Percentiles rank a stretch among this genome's conserved stretches.
These are phyloP conservation scores for Myxozyma udenii DNA, from an alignment of 805 yeast genomes.

Conservation along the genomic window DNA sequence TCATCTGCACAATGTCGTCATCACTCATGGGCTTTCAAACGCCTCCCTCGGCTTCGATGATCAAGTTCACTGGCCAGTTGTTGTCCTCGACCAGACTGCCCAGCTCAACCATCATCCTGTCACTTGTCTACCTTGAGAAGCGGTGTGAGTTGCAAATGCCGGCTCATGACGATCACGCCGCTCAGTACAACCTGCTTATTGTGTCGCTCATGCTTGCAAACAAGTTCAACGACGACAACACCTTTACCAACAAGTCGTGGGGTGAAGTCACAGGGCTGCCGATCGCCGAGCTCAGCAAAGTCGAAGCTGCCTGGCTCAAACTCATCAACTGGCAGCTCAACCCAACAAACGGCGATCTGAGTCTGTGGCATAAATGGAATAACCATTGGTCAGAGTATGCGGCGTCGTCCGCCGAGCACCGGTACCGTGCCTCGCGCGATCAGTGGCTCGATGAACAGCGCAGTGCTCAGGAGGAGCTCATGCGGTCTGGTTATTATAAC, in stretches of 20 bases:
- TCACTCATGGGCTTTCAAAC: conserved; percentile 44
- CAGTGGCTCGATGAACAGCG: no score
- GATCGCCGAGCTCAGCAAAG: conserved; percentile 54
- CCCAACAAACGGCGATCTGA: conserved; percentile 38
- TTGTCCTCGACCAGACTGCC: conserved; percentile 86
- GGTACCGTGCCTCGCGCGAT: no score
- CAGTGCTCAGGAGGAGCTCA: no score
- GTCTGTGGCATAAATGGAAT: conserved; percentile 39
- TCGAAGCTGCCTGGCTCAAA: conserved; percentile 70
- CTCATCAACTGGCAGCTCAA: conserved; percentile 60
- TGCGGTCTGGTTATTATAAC: neutral
- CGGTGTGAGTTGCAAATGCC: conserved; percentile 40
- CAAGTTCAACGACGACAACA: conserved; percentile 93
- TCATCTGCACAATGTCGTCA: conserved; percentile 68
- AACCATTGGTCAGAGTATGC: conserved; percentile 22
- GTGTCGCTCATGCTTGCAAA: conserved; percentile 79
- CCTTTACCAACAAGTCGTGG: conserved; percentile 94
- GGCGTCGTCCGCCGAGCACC: no score
- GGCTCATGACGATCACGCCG: conserved; percentile 34
- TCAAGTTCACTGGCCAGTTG: conserved; percentile 60
- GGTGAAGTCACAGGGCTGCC: conserved; percentile 87
- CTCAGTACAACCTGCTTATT: conserved; percentile 53
- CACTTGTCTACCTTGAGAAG: conserved; percentile 75
- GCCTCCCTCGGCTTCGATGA: conserved; percentile 51
- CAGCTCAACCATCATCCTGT: conserved; percentile 70